Conservation (phyloP, 2,329 filamentous ascomycete species). For the Parastagonospora nodorum region DNA sequence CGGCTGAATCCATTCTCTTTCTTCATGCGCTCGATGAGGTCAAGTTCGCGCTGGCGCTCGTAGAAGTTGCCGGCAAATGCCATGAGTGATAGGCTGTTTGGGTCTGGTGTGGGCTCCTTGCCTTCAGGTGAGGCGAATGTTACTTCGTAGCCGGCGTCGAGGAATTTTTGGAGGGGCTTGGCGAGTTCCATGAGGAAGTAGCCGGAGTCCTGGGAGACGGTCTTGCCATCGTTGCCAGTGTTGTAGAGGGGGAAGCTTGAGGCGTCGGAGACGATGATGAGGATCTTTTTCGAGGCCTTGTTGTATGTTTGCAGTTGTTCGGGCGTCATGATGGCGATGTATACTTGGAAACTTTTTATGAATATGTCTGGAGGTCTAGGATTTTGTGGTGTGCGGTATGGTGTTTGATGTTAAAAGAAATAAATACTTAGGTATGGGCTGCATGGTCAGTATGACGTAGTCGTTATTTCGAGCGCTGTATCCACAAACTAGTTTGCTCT, state of each 20-base stretch:
- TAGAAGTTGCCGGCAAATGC: constrained; percentile 55
- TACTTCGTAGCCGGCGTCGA: constrained; percentile 47
- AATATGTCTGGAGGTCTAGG: background rate
- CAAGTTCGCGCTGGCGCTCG: constrained; percentile 48
- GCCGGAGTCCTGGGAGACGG: constrained; percentile 31
- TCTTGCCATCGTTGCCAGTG: constrained; percentile 28
- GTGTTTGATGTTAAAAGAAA: background rate
- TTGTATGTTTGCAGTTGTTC: background rate
- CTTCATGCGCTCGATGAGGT: constrained; percentile 53
- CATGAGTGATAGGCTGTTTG: constrained; percentile 48
- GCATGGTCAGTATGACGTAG: constrained; percentile 18
- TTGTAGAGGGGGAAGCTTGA: constrained; percentile 42
- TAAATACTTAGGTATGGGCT: background rate
- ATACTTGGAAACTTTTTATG: background rate
- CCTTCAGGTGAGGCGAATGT: constrained; percentile 54
- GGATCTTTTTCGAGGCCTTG: constrained; percentile 47
- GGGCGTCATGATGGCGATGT: background rate
- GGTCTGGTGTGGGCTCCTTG: constrained; percentile 49
- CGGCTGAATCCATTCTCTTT: constrained; percentile 50
- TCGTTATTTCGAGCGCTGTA: background rate
- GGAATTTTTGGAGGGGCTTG: constrained; percentile 35
- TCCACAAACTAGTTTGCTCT: too few species aligned
- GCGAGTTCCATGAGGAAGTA: constrained; percentile 43
- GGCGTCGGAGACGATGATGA: constrained; percentile 53
- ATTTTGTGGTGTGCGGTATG: background rate